Evolutionary conservation across 2,329 filamentous ascomycete species (phyloP).

Genomic region (Penicillium thymicola): DNA sequence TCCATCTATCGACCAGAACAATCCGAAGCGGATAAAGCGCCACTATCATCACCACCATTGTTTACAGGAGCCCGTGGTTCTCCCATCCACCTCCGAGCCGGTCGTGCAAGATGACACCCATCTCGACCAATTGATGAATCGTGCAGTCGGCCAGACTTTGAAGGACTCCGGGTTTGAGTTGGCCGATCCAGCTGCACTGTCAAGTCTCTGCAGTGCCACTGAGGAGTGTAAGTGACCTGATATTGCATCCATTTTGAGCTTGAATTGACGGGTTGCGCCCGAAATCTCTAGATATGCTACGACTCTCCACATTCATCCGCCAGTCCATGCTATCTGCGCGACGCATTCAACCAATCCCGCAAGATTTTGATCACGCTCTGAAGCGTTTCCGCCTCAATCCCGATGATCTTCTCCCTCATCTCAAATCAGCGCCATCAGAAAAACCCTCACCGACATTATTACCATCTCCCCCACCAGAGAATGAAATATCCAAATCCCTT

Average conservation of each 20-base stretch:
- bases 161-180: constrained; percentile 54
- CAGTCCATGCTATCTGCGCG: constrained; percentile 58
- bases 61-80: constrained; percentile 34
- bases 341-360: constrained; percentile 54
- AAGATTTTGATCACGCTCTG: constrained; percentile 55
- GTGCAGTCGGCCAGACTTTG: constrained; percentile 54
- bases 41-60: constrained; percentile 45
- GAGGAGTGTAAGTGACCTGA: constrained; percentile 55
- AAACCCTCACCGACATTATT: constrained; percentile 30
- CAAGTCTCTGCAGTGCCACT: constrained; percentile 53
- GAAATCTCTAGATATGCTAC: constrained; percentile 49
- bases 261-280: constrained; percentile 21
- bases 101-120: constrained; percentile 51
- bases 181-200: constrained; percentile 54
- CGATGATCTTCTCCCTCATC: constrained; percentile 34
- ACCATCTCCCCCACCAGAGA: constrained; percentile 42
- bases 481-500: constrained; percentile 33
- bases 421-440: constrained; percentile 27
- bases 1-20: constrained; percentile 21
- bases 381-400: constrained; percentile 30
- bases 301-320: constrained; percentile 53
- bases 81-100: constrained; percentile 32
- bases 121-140: constrained; percentile 53
- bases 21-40: constrained; percentile 36
- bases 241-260: not conserved